Percentiles rank a stretch among this genome's conserved stretches.
Evolutionary conservation across 2,329 filamentous ascomycete species (phyloP).

Genomic region (Alternaria burnsii): DNA sequence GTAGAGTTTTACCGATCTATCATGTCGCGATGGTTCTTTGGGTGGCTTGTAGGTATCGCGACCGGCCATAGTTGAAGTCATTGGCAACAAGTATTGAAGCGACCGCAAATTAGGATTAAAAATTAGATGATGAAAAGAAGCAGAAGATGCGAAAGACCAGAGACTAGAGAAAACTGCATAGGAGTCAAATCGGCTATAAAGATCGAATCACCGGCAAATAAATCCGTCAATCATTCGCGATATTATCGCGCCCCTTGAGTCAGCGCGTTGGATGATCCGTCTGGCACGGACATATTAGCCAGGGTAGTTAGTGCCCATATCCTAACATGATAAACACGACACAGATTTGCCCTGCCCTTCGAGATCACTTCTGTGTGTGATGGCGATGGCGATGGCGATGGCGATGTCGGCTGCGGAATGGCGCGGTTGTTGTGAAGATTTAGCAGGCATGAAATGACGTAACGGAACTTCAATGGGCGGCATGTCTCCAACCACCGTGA

Average conservation of each 20-base stretch:
- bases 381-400: not conserved
- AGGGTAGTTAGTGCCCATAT: not conserved
- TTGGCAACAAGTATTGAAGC: not conserved
- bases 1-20: not conserved
- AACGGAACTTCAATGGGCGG: not conserved
- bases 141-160: not conserved
- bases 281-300: not conserved
- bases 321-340: not conserved
- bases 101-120: not conserved
- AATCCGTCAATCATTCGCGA: conserved; percentile 1
- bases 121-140: not conserved
- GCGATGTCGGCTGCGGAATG: not conserved
- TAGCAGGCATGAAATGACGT: not conserved
- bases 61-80: not conserved
- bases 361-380: not conserved
- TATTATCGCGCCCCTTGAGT: not conserved
- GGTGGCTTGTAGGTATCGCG: not conserved
- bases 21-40: not conserved
- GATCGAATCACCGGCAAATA: not conserved
- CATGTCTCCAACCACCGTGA: not conserved
- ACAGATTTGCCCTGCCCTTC: too few relatives aligned
- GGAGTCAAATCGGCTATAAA: not conserved
- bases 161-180: not conserved
- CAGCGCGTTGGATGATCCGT: not conserved
- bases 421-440: not conserved